These are phyloP conservation scores for Xerocomus minutiporus DNA, from an alignment of 1,284 basidiomycete species.

Conservation along the genomic window DNA sequence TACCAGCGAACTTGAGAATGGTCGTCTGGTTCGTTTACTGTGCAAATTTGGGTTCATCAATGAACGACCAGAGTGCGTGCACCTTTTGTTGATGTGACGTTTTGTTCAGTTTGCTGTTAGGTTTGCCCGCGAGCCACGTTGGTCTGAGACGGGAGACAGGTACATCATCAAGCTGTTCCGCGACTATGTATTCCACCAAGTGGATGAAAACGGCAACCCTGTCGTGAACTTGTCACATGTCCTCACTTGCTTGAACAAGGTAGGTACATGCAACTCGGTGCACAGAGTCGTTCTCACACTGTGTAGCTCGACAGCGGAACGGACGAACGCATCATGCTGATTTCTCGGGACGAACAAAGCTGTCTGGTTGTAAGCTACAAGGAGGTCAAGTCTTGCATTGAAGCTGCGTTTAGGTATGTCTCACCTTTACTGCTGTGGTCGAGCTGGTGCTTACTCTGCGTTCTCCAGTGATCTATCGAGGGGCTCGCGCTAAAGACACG, in stretches of 20 bases:
- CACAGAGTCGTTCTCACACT: neutral
- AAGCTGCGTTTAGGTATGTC: constrained; percentile 61
- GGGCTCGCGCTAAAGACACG: constrained; percentile 18
- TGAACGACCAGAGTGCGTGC: constrained; percentile 88
- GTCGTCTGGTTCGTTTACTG: constrained; percentile 84
- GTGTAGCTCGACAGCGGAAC: constrained; percentile 83
- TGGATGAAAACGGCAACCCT: constrained; percentile 87
- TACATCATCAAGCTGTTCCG: constrained; percentile 98
- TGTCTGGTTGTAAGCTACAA: constrained; percentile 95
- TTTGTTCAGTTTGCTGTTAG: constrained; percentile 39
- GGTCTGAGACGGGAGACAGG: constrained; percentile 97
- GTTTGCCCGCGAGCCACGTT: constrained; percentile 91
- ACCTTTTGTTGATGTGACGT: neutral
- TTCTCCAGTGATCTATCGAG: constrained; percentile 27
- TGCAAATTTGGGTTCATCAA: constrained; percentile 98
- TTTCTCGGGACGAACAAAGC: constrained; percentile 91
- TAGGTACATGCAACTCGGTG: constrained; percentile 29
- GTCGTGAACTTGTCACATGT: constrained; percentile 90
- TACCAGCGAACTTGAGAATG: constrained; percentile 93
- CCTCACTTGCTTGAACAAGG: constrained; percentile 88
- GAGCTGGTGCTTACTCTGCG: neutral
- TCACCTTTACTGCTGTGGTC: too few species aligned
- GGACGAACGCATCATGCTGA: constrained; percentile 93
- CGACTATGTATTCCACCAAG: constrained; percentile 97
- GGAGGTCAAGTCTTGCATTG: constrained; percentile 84